Base-by-base conservation (phyloP, 108 stramenopile genomes). In the Poteriospumella lacustris region DNA sequence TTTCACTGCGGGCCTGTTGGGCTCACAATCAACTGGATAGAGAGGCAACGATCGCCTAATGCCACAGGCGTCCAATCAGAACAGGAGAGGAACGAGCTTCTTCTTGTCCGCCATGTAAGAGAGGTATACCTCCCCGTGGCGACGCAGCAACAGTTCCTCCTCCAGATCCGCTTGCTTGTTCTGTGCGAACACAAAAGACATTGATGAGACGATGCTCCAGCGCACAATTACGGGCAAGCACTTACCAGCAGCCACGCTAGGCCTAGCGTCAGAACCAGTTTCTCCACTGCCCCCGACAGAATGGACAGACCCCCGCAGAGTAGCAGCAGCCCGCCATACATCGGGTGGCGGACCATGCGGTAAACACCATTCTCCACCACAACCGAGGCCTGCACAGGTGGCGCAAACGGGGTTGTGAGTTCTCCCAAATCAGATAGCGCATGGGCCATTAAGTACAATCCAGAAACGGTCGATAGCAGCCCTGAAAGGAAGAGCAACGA, bases 311-410 rank as follows among this genome's bases (percentile, higher is more conserved):
- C 91, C 1, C 52, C 34, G 73, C 69, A 76, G 43, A 68, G 75
- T n/a, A 58, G 41, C 41, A 91, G 39, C 39, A 88, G 38, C 1
- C 89, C 89, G 0, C 88, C 28, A 75, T 91, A 91, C 77, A 91
- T 89, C 3, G 91, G 91, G 79, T 91, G 91, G 36, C 91, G 88
- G 24, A 88, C 60, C 31, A 86, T 59, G 0, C 59, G 38, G 79
- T 83, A 91, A 33, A 89, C 70, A 2, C 91, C 91, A 9, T 40
- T 62, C 24, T 78, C 69, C 39, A 80, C 42, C 40, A 83, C 47
- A 2, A 79, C 60, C 9, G 42, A 38, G 1, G 1, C 42, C 33
- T 0, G 29, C 24, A 43, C 59, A 1, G 89, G 84, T 1, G 78
- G 68, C 5, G 88, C 84, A 76, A 81, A 91, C 0, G 89, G 89